phyloP scores from a whole-genome alignment of 2,329 filamentous ascomycete species.

The Xylariales sp. region DNA sequence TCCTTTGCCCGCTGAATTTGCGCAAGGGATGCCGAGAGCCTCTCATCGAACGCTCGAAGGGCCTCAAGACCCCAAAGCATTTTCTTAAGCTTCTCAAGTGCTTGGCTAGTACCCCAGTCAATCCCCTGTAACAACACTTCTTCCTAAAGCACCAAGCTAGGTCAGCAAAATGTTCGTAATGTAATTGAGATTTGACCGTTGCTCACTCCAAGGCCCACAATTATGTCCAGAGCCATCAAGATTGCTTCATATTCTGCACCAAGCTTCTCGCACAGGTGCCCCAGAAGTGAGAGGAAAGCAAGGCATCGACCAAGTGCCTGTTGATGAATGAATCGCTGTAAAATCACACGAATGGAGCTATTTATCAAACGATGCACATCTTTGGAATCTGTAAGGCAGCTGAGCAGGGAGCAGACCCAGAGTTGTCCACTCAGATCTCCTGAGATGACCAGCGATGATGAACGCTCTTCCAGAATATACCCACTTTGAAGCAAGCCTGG shows the following conservation, averaged over 20 bases:
- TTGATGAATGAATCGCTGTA: slow-evolving; percentile 2
- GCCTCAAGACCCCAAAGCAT: slow-evolving; percentile 4
- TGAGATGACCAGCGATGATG: neutral
- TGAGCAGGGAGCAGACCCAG: slow-evolving; percentile 2
- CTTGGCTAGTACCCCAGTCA: neutral
- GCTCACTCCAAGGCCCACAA: slow-evolving; percentile 1
- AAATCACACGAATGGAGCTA: neutral
- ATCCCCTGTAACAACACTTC: slow-evolving; percentile 1
- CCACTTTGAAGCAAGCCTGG: neutral
- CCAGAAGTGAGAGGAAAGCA: neutral
- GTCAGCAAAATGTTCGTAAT: neutral
- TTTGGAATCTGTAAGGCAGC: neutral
- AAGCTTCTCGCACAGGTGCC: slow-evolving; percentile 1
- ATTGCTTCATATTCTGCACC: neutral
- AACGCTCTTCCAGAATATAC: neutral
- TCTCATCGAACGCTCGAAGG: slow-evolving; percentile 1
- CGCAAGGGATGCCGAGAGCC: neutral
- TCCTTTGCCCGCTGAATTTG: slow-evolving; percentile 1
- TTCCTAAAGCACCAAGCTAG: neutral
- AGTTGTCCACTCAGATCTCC: neutral
- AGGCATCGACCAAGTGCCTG: neutral
- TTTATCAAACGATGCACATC: neutral
- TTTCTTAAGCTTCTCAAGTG: neutral
- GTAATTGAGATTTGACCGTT: neutral
- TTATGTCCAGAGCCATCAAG: neutral